Conservation (phyloP, 2,329 filamentous ascomycete genomes). For the Orbilia quercus region DNA sequence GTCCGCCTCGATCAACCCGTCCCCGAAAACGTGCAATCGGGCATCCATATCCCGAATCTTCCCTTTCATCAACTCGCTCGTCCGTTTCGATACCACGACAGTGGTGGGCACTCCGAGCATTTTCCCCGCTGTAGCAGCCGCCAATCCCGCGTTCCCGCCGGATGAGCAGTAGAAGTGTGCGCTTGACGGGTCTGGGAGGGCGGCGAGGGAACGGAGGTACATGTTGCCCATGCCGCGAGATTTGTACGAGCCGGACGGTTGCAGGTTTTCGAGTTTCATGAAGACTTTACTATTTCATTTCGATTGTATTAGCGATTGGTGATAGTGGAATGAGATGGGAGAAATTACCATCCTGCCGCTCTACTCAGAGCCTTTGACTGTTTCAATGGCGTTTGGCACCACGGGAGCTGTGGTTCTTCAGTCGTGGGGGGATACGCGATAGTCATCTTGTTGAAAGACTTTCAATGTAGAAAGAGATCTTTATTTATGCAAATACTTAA, state of each 20-base stretch:
- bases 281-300: constrained; percentile 73
- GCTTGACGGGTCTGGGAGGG: constrained; percentile 62
- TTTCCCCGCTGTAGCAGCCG: constrained; percentile 78
- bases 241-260: constrained; percentile 88
- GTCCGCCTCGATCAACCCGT: constrained; percentile 77
- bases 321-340: constrained; percentile 6
- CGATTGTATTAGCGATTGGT: constrained; percentile 51
- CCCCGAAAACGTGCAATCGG: constrained; percentile 75
- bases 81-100: constrained; percentile 77
- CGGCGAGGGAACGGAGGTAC: constrained; percentile 68
- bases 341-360: constrained; percentile 75
- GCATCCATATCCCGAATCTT: constrained; percentile 77
- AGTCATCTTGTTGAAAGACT: constrained; percentile 56
- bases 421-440: constrained; percentile 53
- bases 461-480: too few species aligned
- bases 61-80: constrained; percentile 75
- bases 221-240: constrained; percentile 80
- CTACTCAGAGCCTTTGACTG: constrained; percentile 75
- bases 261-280: constrained; percentile 85
- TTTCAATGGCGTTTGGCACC: constrained; percentile 78
- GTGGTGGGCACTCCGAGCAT: constrained; percentile 75
- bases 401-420: constrained; percentile 65
- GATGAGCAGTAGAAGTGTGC: constrained; percentile 82
- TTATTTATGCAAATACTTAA: too few species aligned
- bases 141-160: constrained; percentile 86